These are phyloP conservation scores for Triangularia setosa DNA, from an alignment of 2,329 filamentous ascomycete genomes.

Conservation along the genomic window DNA sequence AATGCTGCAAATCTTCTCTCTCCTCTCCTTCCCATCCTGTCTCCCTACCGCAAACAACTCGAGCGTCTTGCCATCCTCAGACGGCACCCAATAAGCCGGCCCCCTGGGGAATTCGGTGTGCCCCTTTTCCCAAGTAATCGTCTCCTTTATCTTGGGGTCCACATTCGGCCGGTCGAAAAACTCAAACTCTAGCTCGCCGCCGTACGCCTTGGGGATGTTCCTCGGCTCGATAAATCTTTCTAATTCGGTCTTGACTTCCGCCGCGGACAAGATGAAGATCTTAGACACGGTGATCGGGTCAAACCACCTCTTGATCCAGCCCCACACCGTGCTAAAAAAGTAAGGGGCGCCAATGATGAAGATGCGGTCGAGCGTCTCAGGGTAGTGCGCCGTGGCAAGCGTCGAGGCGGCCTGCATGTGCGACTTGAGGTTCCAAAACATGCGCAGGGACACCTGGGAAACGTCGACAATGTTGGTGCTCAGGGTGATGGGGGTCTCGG, in stretches of 20 bases:
- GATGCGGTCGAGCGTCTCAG: constrained; percentile 84
- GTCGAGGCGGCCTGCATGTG: constrained; percentile 93
- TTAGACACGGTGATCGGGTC: constrained; percentile 91
- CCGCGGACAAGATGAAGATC: constrained; percentile 79
- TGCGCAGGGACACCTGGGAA: constrained; percentile 78
- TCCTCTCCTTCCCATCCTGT: constrained; percentile 41
- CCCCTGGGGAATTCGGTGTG: constrained; percentile 52
- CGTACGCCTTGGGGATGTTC: constrained; percentile 87
- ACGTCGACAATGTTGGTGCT: constrained; percentile 96
- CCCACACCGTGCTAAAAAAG: constrained; percentile 92
- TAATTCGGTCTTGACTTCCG: constrained; percentile 73
- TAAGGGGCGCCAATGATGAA: constrained; percentile 84
- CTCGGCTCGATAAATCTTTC: constrained; percentile 74
- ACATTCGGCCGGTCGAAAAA: constrained; percentile 72
- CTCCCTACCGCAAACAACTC: constrained; percentile 53
- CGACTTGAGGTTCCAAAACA: constrained; percentile 90
- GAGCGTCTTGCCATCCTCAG: constrained; percentile 42
- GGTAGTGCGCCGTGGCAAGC: constrained; percentile 89
- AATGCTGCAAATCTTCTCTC: constrained; percentile 49
- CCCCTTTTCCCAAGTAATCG: constrained; percentile 50
- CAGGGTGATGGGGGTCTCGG: constrained; percentile 82
- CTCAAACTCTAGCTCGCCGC: constrained; percentile 76
- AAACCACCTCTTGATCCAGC: constrained; percentile 95
- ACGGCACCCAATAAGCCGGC: constrained; percentile 55
- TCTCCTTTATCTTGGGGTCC: constrained; percentile 57